These are phyloP conservation scores for Globisporangium carolinianum DNA, from an alignment of 352 stramenopile genomes.

Conservation along the genomic window DNA sequence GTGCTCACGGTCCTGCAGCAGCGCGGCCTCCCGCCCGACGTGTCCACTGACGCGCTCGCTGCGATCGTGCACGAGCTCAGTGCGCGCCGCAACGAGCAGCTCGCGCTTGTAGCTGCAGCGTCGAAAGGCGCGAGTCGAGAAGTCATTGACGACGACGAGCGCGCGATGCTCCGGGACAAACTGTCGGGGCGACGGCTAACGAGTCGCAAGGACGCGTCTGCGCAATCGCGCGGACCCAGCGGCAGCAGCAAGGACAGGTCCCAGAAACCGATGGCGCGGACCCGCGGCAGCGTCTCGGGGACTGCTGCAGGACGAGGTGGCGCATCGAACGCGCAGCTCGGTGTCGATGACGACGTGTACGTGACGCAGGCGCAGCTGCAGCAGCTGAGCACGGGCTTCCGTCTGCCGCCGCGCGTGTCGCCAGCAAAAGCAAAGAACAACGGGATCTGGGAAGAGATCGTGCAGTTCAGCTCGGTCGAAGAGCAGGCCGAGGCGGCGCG, in stretches of 20 bases:
- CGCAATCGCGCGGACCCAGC: constrained; percentile 5
- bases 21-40: constrained; percentile 23
- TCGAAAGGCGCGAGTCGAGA: constrained; percentile 1
- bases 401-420: constrained; percentile 45
- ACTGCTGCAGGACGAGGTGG: neutral
- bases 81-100: constrained; percentile 26
- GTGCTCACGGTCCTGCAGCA: constrained; percentile 51
- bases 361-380: constrained; percentile 63
- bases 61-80: constrained; percentile 38
- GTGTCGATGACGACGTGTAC: constrained; percentile 45
- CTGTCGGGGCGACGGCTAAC: constrained; percentile 16
- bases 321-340: neutral
- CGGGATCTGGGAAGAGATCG: constrained; percentile 81
- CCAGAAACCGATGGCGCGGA: constrained; percentile 1
- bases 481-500: constrained; percentile 50
- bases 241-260: constrained; percentile 3
- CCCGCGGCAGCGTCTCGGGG: neutral
- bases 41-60: constrained; percentile 33
- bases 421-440: constrained; percentile 74
- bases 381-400: constrained; percentile 63
- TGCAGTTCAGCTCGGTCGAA: constrained; percentile 68
- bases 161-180: constrained; percentile 3
- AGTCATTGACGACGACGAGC: neutral
- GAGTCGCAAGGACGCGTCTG: constrained; percentile 17
- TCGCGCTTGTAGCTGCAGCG: constrained; percentile 13